phyloP scores from a whole-genome alignment of 2,329 filamentous ascomycete species.

The Colletotrichum chlorophyti region DNA sequence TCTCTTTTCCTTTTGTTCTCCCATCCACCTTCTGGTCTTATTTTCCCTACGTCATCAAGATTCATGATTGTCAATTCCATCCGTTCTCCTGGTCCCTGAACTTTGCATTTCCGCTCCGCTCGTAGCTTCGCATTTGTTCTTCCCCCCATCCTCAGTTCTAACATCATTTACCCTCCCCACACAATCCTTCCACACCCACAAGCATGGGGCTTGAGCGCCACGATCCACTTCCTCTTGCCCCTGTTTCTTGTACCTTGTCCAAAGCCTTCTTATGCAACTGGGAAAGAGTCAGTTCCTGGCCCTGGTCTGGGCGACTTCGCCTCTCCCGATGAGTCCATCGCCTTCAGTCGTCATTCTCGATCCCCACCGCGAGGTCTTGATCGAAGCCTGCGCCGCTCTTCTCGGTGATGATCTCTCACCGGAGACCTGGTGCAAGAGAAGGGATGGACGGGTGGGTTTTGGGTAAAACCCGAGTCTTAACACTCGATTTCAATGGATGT shows the following conservation, averaged over 20 bases:
- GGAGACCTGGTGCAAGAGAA: background rate
- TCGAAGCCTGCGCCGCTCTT: conserved; percentile 12
- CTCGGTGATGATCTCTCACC: background rate
- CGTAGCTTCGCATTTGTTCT: background rate
- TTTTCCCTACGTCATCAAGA: no score
- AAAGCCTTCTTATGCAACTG: background rate
- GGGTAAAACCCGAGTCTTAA: no score
- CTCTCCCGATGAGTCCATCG: conserved; percentile 12
- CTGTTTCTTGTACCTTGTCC: background rate
- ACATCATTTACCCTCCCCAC: background rate
- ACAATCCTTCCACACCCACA: background rate
- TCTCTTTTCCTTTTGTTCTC: background rate
- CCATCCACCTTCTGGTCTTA: no score
- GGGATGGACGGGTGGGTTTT: background rate
- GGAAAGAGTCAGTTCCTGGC: conserved; percentile 16
- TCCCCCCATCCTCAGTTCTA: background rate
- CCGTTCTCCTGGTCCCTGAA: conserved; percentile 7
- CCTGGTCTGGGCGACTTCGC: conserved; percentile 6
- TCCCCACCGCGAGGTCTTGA: background rate
- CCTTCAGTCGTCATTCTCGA: conserved; percentile 3
- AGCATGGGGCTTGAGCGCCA: background rate
- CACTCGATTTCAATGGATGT: background rate
- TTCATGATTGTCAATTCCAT: no score
- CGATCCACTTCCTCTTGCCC: background rate
- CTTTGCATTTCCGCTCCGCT: background rate